Evolutionary conservation across 495 filamentous ascomycete species (phyloP).

Genomic region (Astrothelium macrocarpum): DNA sequence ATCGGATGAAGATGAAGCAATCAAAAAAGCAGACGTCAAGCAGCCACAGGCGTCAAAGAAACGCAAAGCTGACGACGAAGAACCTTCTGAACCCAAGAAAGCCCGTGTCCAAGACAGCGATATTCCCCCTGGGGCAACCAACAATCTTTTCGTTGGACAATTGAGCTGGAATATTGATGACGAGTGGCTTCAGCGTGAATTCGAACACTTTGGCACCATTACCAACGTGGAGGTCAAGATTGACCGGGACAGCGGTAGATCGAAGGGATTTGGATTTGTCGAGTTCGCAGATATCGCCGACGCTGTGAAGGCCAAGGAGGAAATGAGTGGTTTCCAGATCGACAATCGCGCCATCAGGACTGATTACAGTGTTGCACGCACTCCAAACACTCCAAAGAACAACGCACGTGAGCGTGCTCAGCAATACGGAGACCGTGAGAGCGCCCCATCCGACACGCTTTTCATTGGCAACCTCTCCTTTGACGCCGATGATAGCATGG

Average conservation of each 20-base stretch:
- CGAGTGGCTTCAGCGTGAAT: slow-evolving; percentile 77
- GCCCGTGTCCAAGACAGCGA: slow-evolving; percentile 54
- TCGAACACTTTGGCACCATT: slow-evolving; percentile 73
- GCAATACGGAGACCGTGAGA: slow-evolving; percentile 65
- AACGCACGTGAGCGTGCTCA: slow-evolving; percentile 60
- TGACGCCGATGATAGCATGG: slow-evolving; percentile 63
- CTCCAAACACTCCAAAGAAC: slow-evolving; percentile 29
- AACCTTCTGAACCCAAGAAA: slow-evolving; percentile 69
- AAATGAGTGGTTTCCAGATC: slow-evolving; percentile 68
- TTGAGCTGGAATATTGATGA: slow-evolving; percentile 94
- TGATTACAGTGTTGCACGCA: slow-evolving; percentile 72
- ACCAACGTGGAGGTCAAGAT: slow-evolving; percentile 68
- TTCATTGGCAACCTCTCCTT: slow-evolving; percentile 92
- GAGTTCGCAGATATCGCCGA: slow-evolving; percentile 65
- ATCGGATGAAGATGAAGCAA: slow-evolving; percentile 48
- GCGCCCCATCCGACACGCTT: slow-evolving; percentile 72
- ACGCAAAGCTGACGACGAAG: slow-evolving; percentile 64
- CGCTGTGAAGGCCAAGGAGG: slow-evolving; percentile 67
- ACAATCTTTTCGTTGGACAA: slow-evolving; percentile 85
- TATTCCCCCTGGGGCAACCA: slow-evolving; percentile 41
- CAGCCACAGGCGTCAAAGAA: slow-evolving; percentile 57
- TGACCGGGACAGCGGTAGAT: slow-evolving; percentile 72
- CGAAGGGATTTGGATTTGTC: slow-evolving; percentile 94
- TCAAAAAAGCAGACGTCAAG: slow-evolving; percentile 38
- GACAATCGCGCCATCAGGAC: slow-evolving; percentile 83